Base-by-base conservation (phyloP, 441 rosid genomes). In the Sinapis alba region DNA sequence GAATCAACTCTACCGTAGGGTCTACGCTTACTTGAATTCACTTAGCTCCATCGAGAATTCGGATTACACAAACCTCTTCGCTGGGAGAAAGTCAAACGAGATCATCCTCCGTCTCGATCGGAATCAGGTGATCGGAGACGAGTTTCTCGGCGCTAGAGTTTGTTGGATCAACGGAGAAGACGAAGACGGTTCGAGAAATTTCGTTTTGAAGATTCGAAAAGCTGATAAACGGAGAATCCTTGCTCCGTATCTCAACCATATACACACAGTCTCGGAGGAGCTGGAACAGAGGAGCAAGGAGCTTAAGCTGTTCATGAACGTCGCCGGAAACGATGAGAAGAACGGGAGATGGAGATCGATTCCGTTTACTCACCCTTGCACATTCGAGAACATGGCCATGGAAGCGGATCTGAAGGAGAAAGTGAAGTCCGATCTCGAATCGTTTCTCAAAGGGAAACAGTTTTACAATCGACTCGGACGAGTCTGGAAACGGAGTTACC, bases 401-500 rank as follows among this genome's bases (percentile, higher is more conserved):
- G 97, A 93, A 59, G 27, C 86, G 2, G 94, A 91, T 78, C 87
- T 91, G 36, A 93, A 93, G 63, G 69, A 68, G 62, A 90, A 84
- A 54, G 80, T 93, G 41, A 93, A 83, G 65, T 80, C 97, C 28
- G 98, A 93, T 86, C 93, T 93, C n/a, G 90, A 87, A 27, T 76
- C 88, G 15, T 93, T 93, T 75, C 81, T 84, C 71, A 87, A 88
- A 58, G 86, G 86, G 57, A 87, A 93, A 74, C 88, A 88, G 28
- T 93, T 89, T 43, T 90, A 93, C 50, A 86, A 87, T 57, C 82
- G 92, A 6, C 79, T 95, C 3, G 99, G 99, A 65, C 90, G 98
- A 4, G 97, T 83, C 0, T 93, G 99, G 99, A 90, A 89, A 79
- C 81, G 99, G 57, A 90, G 98, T 50, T 95, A 84, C 68, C 88